Evolutionary conservation across 441 rosid species (phyloP), one percentile per base, ranked within the genome.

Genomic region (Gossypium lobatum): DNA sequence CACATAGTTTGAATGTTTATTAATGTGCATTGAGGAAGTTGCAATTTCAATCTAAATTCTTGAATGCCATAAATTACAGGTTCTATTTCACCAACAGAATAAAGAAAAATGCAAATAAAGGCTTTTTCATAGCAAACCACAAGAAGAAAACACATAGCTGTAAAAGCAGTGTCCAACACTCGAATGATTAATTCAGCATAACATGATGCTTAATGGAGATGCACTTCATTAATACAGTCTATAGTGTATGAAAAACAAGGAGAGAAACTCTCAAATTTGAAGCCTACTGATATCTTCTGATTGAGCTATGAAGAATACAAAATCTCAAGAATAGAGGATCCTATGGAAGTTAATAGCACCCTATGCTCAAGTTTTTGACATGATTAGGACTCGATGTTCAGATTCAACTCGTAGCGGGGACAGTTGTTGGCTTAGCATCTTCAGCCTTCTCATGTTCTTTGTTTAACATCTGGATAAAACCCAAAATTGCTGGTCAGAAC

Each of bases 371-470:
- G 34, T 3, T 66, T 66, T 66, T 23, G 18, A 25, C 16, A 21
- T n/a, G 4, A 1, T 20, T 25, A 9, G 7, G 13, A 26, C 31
- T 34, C 52, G 48, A 62, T 62, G 17, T 46, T 80, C 73, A 79
- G 82, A 84, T 82, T 78, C 79, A 84, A 45, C 71, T 75, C 28
- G 79, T 77, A 74, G 84, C 77, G 0, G 88, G 85, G 20, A 83
- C 85, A 17, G 85, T 54, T 52, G 83, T 84, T 2, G 88, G 81
- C 70, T 86, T 86, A 0, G 86, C 77, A 74, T 89, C 94, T 73
- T 86, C 92, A 0, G 87, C 88, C 70, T 85, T 89, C 46, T 89
- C 94, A 8, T 89, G 94, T 71, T 89, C 94, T 84, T 88, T 89
- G 83, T 89, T 89, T 31, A 86, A 71, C 79, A 89, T 78, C 92